A percentile compares a stretch with the other conserved stretches of the same genome.
These are phyloP conservation scores for Cydonia oblonga DNA, from an alignment of 331 rosid genomes.

Conservation along the genomic window DNA sequence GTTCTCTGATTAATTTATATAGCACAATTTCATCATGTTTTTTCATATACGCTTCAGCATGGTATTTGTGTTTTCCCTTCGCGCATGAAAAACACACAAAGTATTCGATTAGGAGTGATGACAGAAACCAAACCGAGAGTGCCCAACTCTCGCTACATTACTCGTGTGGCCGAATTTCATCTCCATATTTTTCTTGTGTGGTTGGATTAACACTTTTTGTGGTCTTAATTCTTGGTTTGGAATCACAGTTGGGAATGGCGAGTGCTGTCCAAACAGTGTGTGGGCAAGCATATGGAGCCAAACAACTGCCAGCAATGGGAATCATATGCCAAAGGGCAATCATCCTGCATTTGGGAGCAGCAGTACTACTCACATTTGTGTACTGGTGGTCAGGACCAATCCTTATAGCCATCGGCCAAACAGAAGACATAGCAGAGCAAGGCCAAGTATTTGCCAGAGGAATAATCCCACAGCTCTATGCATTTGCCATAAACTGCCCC, in stretches of 20 bases:
- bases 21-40: background rate
- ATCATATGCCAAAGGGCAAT: slow-evolving; percentile 58
- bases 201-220: background rate
- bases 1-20: too few species aligned
- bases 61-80: too few species aligned
- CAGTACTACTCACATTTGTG: slow-evolving; percentile 41
- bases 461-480: slow-evolving; percentile 48
- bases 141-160: too few species aligned
- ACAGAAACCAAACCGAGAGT: too few species aligned
- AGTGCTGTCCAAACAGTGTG: slow-evolving; percentile 82
- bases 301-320: slow-evolving; percentile 39
- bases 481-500: slow-evolving; percentile 57
- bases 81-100: too few species aligned
- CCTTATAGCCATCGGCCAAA: slow-evolving; percentile 42
- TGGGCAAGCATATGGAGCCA: slow-evolving; percentile 81
- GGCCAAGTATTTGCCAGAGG: slow-evolving; percentile 52
- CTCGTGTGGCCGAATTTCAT: background rate
- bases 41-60: too few species aligned
- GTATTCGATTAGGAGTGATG: too few species aligned
- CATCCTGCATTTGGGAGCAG: slow-evolving; percentile 50
- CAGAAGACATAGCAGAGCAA: slow-evolving; percentile 28
- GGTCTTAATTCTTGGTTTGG: background rate
- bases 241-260: slow-evolving; percentile 57
- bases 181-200: background rate
- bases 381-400: slow-evolving; percentile 62